phyloP scores from a whole-genome alignment of 2,329 filamentous ascomycete species.

The Sarocladium oryzae region DNA sequence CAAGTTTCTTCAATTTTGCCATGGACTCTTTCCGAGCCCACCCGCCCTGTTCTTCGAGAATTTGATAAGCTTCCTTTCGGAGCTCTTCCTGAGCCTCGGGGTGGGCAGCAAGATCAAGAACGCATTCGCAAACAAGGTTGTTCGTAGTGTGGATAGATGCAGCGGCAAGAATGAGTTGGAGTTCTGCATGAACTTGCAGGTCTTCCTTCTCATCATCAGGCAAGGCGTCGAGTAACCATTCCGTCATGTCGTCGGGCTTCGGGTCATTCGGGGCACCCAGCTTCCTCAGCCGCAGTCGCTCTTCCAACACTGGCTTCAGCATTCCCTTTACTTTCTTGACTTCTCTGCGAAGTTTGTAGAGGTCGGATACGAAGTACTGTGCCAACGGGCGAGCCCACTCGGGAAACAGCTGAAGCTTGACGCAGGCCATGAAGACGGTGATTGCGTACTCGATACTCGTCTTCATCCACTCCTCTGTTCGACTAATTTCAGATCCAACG shows the following conservation, averaged over 20 bases:
- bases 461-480: constrained; percentile 47
- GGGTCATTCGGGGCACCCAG: constrained; percentile 10
- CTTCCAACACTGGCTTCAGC: constrained; percentile 38
- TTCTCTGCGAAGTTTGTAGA: constrained; percentile 37
- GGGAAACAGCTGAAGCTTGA: constrained; percentile 46
- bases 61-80: constrained; percentile 38
- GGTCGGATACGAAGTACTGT: constrained; percentile 39
- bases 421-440: constrained; percentile 39
- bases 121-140: constrained; percentile 38
- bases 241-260: constrained; percentile 35
- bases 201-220: constrained; percentile 27
- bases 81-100: constrained; percentile 42
- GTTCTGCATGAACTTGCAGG: constrained; percentile 30
- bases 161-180: constrained; percentile 38
- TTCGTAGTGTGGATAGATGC: constrained; percentile 41
- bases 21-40: constrained; percentile 37
- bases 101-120: constrained; percentile 43
- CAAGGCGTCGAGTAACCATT: constrained; percentile 32
- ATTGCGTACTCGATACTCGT: constrained; percentile 44
- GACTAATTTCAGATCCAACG: constrained; percentile 43
- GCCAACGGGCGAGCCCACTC: constrained; percentile 41
- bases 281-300: constrained; percentile 19
- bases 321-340: constrained; percentile 35
- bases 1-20: constrained; percentile 37
- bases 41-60: constrained; percentile 33